Evolutionary conservation across 331 rosid species (phyloP), one percentile per base, ranked within the genome.

Genomic region (Acacia pycnantha): DNA sequence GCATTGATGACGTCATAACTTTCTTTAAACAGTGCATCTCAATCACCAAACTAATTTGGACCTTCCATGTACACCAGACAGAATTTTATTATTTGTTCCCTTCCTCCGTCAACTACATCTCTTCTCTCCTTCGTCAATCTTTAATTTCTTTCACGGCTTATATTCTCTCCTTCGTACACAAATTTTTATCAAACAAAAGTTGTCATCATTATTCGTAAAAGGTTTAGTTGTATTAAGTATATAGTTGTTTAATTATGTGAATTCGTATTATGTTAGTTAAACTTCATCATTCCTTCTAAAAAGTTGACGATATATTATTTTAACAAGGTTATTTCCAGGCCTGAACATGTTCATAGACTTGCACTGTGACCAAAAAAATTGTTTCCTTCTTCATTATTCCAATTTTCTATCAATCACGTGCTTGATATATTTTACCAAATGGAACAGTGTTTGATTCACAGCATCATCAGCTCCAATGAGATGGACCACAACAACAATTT

Each of bases 1-100:
- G 58, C 13, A 27, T 54, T 35, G 48, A 35, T 82, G 85, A 85
- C 47, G 82, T 85, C 86, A 85, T 43, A 26, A 74, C 75, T 74
- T 81, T 79, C 48, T 61, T 73, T 61, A 59, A 85, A 82, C 79
- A 85, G 86, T 85, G 59, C 8, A 78, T 35, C 47, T 51, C 73
- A 75, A 75, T 85, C 86, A 79, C 62, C 84, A 58, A 44, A 11
- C 31, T 64, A 8, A 76, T 58, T n/a, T n/a, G 43, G 29, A 56
- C 69, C 78, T 33, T 50, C 51, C 50, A 74, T 4, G 51, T 3
- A 11, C 56, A 22, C 56, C 35, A 15, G 22, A 72, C 61, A 72
- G 61, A 26, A 27, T 24, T 46, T 46, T 27, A 47, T 47, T 22
- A 24, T 70, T 53, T 6, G 67, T 61, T 74, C 26, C 59, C 33